A percentile compares a stretch with the other conserved stretches of the same genome.
phyloP scores from a whole-genome alignment of 192 early-diverging fungal genomes.

The Gonapodya prolifera region DNA sequence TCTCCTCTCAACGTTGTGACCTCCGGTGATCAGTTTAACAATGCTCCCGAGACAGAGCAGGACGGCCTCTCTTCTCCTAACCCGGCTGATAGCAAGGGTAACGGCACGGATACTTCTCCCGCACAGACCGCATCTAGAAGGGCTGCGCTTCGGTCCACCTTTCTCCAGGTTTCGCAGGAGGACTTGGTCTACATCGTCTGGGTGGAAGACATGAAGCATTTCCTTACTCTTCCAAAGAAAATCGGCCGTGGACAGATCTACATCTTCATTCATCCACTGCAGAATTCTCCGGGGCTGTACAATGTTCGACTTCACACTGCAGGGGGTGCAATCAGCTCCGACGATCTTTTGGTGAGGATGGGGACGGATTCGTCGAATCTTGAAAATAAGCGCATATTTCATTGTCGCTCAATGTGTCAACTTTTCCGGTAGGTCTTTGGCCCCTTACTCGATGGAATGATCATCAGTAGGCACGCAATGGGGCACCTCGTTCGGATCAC shows the following conservation, averaged over 20 bases:
- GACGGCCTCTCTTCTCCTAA: background rate
- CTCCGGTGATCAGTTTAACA: background rate
- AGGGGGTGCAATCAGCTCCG: background rate
- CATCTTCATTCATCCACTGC: conserved; percentile 57
- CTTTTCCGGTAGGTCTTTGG: conserved; percentile 32
- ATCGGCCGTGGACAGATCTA: conserved; percentile 28
- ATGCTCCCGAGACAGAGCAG: background rate
- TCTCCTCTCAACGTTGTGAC: background rate
- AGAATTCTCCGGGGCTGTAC: conserved; percentile 46
- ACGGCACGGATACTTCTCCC: background rate
- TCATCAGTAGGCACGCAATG: conserved; percentile 51
- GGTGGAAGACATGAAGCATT: conserved; percentile 49
- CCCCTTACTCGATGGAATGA: conserved; percentile 60
- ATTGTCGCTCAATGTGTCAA: background rate
- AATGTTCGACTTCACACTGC: conserved; percentile 37
- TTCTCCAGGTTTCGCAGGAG: conserved; percentile 27
- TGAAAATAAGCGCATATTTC: background rate
- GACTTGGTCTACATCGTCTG: conserved; percentile 60
- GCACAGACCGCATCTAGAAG: background rate
- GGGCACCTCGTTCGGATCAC: conserved; percentile 58
- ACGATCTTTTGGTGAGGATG: background rate
- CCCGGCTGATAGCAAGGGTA: background rate
- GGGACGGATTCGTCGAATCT: background rate
- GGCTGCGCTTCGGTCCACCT: conserved; percentile 9
- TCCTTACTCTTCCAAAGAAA: conserved; percentile 24